Conservation (phyloP, 2,329 filamentous ascomycete genomes). For the Venturia asperata region DNA sequence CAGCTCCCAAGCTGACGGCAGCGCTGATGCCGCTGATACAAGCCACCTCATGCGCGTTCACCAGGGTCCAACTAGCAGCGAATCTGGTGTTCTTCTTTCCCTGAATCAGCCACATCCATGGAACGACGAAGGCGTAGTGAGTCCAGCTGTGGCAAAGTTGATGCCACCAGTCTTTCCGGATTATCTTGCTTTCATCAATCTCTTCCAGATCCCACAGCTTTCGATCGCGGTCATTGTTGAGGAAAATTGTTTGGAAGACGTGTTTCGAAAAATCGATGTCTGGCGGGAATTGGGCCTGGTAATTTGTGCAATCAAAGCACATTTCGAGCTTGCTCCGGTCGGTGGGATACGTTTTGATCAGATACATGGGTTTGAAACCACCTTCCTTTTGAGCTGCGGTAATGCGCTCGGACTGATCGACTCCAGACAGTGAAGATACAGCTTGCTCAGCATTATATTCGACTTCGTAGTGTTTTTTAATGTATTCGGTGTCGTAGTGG, state of each 20-base stretch:
- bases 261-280: slow-evolving; percentile 50
- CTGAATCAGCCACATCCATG: slow-evolving; percentile 65
- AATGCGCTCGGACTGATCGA: slow-evolving; percentile 38
- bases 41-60: slow-evolving; percentile 64
- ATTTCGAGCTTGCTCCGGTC: slow-evolving; percentile 52
- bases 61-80: slow-evolving; percentile 61
- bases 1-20: slow-evolving; percentile 60
- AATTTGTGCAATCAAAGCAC: slow-evolving; percentile 69
- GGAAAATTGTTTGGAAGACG: slow-evolving; percentile 64
- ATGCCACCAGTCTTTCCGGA: slow-evolving; percentile 61
- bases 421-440: slow-evolving; percentile 35
- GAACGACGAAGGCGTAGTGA: slow-evolving; percentile 59
- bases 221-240: slow-evolving; percentile 50
- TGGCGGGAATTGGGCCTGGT: slow-evolving; percentile 62
- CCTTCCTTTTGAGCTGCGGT: slow-evolving; percentile 37
- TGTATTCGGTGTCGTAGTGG: slow-evolving; percentile 58
- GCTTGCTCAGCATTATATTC: slow-evolving; percentile 45
- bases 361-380: slow-evolving; percentile 58
- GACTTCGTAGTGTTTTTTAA: slow-evolving; percentile 62
- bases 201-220: slow-evolving; percentile 54
- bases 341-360: slow-evolving; percentile 50
- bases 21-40: slow-evolving; percentile 65
- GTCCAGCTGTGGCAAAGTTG: slow-evolving; percentile 58
- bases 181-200: slow-evolving; percentile 54
- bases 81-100: slow-evolving; percentile 56